phyloP scores from a whole-genome alignment of 352 stramenopile genomes.

The Phytophthora palmivora region DNA sequence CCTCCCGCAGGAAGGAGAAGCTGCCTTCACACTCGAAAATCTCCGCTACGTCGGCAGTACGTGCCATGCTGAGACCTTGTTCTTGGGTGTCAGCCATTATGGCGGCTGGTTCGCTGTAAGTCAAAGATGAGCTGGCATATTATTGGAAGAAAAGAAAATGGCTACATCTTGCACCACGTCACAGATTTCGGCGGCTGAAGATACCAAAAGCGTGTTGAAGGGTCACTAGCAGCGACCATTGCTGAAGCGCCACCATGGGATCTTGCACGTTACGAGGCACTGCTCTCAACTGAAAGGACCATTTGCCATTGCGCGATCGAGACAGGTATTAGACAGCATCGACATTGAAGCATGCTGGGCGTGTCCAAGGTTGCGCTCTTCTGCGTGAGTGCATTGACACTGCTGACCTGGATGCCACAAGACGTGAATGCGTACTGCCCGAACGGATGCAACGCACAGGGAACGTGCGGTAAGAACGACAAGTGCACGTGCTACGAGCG shows the following conservation, averaged over 20 bases:
- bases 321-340: conserved; percentile 5
- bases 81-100: too few relatives aligned
- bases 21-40: conserved; percentile 51
- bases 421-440: conserved; percentile 71
- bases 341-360: conserved; percentile 44
- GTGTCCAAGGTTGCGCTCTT: conserved; percentile 51
- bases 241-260: conserved; percentile 26
- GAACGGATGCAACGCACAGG: conserved; percentile 88
- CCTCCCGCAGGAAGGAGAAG: conserved; percentile 40
- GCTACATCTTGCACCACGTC: conserved; percentile 21
- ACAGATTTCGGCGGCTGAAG: conserved; percentile 11
- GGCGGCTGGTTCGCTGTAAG: conserved; percentile 28
- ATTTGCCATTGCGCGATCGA: conserved; percentile 9
- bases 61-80: conserved; percentile 13
- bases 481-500: conserved; percentile 93
- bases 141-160: conserved; percentile 5
- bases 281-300: too few relatives aligned
- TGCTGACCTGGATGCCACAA: conserved; percentile 39
- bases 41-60: conserved; percentile 19
- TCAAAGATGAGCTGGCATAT: background rate
- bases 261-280: conserved; percentile 16
- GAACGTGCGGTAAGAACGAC: conserved; percentile 89
- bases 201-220: conserved; percentile 22
- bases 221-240: conserved; percentile 32
- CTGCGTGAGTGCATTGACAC: conserved; percentile 37